phyloP scores from a whole-genome alignment of 805 yeast species.

The Pichia eremophila region DNA sequence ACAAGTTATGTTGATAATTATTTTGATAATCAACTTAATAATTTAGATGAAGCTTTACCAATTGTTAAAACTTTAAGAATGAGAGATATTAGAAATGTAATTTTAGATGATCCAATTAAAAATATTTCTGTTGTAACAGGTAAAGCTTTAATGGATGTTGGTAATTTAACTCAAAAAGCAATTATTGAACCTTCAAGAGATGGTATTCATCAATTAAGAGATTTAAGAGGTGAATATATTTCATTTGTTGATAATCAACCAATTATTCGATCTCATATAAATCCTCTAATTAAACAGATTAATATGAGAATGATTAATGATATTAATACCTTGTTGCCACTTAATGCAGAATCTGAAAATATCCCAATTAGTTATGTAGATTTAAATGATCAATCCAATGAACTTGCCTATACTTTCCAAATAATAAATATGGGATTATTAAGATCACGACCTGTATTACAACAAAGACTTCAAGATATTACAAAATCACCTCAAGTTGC shows the following conservation, averaged over 20 bases:
- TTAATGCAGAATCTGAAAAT: slow-evolving; percentile 34
- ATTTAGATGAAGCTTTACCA: slow-evolving; percentile 54
- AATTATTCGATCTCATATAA: slow-evolving; percentile 49
- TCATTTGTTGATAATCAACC: slow-evolving; percentile 41
- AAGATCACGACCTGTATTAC: slow-evolving; percentile 29
- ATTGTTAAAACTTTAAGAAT: slow-evolving; percentile 45
- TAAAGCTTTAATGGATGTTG: slow-evolving; percentile 7
- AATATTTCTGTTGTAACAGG: not conserved
- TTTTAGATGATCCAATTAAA: slow-evolving; percentile 38
- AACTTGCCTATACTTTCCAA: slow-evolving; percentile 42
- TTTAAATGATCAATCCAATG: slow-evolving; percentile 34
- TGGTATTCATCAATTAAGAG: slow-evolving; percentile 39
- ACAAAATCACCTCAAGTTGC: slow-evolving; percentile 29
- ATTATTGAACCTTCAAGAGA: slow-evolving; percentile 40
- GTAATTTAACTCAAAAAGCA: slow-evolving; percentile 19
- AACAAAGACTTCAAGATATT: slow-evolving; percentile 17
- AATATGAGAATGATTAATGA: slow-evolving; percentile 43
- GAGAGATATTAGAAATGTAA: slow-evolving; percentile 34
- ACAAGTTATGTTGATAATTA: slow-evolving; percentile 33
- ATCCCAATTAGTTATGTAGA: slow-evolving; percentile 28
- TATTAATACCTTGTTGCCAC: slow-evolving; percentile 26
- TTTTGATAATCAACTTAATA: slow-evolving; percentile 40
- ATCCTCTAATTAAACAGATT: slow-evolving; percentile 53
- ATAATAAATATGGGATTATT: slow-evolving; percentile 31
- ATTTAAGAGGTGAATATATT: slow-evolving; percentile 9